Evolutionary conservation across 179 eudicot genomes (phyloP).

Genomic region (Kewa caespitosa): DNA sequence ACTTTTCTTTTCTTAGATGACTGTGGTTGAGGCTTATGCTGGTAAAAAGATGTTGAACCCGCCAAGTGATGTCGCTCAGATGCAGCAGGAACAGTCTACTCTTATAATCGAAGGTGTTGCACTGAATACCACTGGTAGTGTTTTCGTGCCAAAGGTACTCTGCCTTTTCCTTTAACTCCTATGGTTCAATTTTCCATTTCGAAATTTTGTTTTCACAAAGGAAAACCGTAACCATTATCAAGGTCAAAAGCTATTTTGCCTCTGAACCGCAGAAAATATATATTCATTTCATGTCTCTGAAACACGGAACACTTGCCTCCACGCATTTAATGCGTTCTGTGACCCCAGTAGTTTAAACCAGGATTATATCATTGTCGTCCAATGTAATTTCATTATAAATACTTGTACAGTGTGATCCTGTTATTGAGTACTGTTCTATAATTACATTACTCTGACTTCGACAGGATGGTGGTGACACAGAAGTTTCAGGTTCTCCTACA

Average conservation of each 20-base stretch:
- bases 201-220: neutral
- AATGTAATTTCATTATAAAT: neutral
- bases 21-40: conserved; percentile 84
- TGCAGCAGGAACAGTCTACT: conserved; percentile 41
- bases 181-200: neutral
- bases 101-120: conserved; percentile 79
- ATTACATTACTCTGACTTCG: conserved; percentile 12
- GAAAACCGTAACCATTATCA: neutral
- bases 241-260: neutral
- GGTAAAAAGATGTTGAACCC: conserved; percentile 61
- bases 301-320: neutral
- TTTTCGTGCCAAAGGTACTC: conserved; percentile 74
- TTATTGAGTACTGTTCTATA: neutral
- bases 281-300: neutral
- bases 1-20: conserved; percentile 57
- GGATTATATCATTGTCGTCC: conserved; percentile 1
- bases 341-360: neutral
- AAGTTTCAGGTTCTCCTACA: conserved; percentile 90
- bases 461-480: conserved; percentile 57
- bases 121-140: conserved; percentile 82
- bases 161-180: conserved; percentile 10
- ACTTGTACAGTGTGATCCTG: neutral
- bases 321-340: neutral
- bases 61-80: conserved; percentile 47
- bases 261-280: too few relatives aligned